Percentiles rank a stretch among this genome's conserved stretches.
Evolutionary conservation across 2,329 filamentous ascomycete species (phyloP).

Genomic region (Penicillium brevicompactum): DNA sequence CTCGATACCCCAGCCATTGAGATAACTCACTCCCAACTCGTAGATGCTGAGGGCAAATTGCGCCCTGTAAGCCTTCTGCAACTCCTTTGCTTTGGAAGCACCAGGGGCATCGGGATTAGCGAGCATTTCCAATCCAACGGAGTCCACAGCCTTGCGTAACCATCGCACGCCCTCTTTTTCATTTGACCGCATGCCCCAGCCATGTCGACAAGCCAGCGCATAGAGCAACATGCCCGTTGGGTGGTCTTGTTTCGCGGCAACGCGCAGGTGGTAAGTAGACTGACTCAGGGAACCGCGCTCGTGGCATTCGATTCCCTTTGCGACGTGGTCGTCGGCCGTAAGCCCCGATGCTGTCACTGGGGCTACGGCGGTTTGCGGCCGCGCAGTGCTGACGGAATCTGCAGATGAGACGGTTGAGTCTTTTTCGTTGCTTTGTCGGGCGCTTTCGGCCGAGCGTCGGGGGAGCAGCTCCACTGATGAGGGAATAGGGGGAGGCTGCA

Average conservation of each 20-base stretch:
- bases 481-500: slow-evolving; percentile 7
- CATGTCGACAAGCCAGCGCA: slow-evolving; percentile 90
- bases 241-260: slow-evolving; percentile 81
- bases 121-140: slow-evolving; percentile 77
- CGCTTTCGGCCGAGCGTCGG: slow-evolving; percentile 17
- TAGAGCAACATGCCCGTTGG: slow-evolving; percentile 96
- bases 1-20: slow-evolving; percentile 97
- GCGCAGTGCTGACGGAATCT: slow-evolving; percentile 65
- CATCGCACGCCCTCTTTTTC: slow-evolving; percentile 87
- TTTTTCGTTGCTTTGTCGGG: slow-evolving; percentile 27
- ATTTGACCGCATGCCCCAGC: slow-evolving; percentile 96
- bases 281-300: slow-evolving; percentile 85
- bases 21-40: slow-evolving; percentile 92
- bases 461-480: background rate
- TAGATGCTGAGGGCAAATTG: slow-evolving; percentile 96
- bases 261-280: slow-evolving; percentile 91
- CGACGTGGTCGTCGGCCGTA: slow-evolving; percentile 77
- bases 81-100: slow-evolving; percentile 61
- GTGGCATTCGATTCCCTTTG: slow-evolving; percentile 87
- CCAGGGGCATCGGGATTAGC: slow-evolving; percentile 63
- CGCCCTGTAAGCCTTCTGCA: slow-evolving; percentile 79
- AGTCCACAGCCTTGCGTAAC: slow-evolving; percentile 88
- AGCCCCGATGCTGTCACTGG: slow-evolving; percentile 31
- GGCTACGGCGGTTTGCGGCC: slow-evolving; percentile 39
- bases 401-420: slow-evolving; percentile 57